Conservation (phyloP, 2,329 filamentous ascomycete genomes). For the Claviceps cyperi region DNA sequence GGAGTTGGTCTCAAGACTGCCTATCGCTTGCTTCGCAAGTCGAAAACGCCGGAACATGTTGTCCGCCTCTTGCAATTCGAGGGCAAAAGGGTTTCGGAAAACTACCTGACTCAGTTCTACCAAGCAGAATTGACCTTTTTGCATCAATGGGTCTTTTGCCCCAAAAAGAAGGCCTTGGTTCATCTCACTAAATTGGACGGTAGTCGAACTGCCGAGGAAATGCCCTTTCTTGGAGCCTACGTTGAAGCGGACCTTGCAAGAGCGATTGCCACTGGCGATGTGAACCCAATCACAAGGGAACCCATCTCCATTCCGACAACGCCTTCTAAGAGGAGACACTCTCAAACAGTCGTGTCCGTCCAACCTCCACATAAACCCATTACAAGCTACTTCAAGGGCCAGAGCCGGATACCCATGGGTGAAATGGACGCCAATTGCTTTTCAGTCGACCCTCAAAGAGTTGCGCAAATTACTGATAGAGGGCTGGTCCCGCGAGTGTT, state of each 20-base stretch:
- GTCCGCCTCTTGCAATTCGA: conserved; percentile 78
- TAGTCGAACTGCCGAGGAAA: conserved; percentile 49
- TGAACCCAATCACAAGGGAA: conserved; percentile 81
- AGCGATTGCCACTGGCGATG: conserved; percentile 63
- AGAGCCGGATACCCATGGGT: conserved; percentile 40
- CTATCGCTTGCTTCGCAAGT: conserved; percentile 75
- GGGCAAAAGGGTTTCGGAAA: conserved; percentile 68
- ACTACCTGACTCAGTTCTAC: conserved; percentile 68
- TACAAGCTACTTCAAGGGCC: conserved; percentile 37
- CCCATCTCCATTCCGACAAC: conserved; percentile 31
- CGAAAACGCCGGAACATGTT: conserved; percentile 74
- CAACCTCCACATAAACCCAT: conserved; percentile 33
- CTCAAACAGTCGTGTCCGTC: conserved; percentile 16
- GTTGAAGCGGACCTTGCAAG: conserved; percentile 56
- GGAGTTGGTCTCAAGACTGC: conserved; percentile 88
- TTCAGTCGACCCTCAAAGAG: conserved; percentile 32
- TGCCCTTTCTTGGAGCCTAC: conserved; percentile 68
- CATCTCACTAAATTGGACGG: conserved; percentile 55
- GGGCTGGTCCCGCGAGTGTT: conserved; percentile 41
- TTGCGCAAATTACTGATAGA: conserved; percentile 33
- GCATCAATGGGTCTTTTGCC: conserved; percentile 90
- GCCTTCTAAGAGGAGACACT: conserved; percentile 28
- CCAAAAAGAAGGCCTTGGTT: conserved; percentile 53
- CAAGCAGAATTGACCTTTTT: conserved; percentile 87
- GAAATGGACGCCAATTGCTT: conserved; percentile 51